These are phyloP conservation scores for Taiozyma sp. DNA, from an alignment of 1,139 yeast genomes.

Conservation along the genomic window DNA sequence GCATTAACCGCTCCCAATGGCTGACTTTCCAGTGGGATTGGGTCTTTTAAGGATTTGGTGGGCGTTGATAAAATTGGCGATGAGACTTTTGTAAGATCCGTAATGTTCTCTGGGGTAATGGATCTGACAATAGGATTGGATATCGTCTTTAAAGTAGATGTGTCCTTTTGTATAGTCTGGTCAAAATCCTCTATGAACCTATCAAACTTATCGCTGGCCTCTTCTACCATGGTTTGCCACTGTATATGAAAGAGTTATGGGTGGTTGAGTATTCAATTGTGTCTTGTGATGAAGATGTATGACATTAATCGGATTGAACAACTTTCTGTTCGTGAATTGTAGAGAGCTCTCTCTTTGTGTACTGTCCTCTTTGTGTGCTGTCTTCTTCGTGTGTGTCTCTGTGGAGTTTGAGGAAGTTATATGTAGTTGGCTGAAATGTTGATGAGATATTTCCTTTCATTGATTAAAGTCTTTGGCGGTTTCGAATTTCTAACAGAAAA, in stretches of 20 bases:
- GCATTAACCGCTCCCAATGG: constrained; percentile 8
- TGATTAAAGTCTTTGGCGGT: no score
- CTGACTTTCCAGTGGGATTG: constrained; percentile 18
- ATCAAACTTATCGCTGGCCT: constrained; percentile 17
- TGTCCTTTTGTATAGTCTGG: constrained; percentile 19
- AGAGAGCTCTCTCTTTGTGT: no score
- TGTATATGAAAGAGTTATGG: neutral
- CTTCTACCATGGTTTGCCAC: neutral
- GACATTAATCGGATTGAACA: neutral
- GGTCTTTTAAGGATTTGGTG: constrained; percentile 19
- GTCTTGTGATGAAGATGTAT: neutral
- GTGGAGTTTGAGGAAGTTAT: no score
- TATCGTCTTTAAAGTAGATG: constrained; percentile 20
- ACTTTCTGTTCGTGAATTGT: no score
- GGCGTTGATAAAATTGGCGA: constrained; percentile 22
- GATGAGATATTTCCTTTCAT: neutral
- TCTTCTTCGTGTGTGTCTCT: no score
- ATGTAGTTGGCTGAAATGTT: neutral
- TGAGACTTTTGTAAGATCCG: neutral
- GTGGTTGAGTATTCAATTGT: neutral
- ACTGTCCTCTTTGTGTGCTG: no score
- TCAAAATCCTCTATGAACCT: constrained; percentile 22
- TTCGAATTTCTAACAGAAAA: neutral
- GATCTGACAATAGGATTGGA: neutral
- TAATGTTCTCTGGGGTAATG: neutral